Evolutionary conservation across 2,329 filamentous ascomycete species (phyloP).

Genomic region (Sporothrix brunneoviolacea): DNA sequence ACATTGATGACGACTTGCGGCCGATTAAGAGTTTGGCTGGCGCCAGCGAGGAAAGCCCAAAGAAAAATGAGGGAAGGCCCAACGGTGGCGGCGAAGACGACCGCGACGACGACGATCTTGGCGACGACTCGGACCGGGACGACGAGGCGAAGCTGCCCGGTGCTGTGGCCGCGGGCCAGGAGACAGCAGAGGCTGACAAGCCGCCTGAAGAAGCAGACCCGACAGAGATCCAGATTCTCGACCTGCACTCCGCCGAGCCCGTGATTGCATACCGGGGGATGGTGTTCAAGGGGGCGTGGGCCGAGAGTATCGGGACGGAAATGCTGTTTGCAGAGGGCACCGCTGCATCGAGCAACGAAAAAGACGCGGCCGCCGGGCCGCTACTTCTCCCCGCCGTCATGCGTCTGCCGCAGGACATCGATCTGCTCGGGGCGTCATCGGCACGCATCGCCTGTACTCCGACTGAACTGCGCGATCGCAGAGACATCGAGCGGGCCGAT

Average conservation of each 20-base stretch:
- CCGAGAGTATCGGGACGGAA: conserved; percentile 76
- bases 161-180: not conserved
- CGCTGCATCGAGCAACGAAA: not conserved
- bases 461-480: conserved; percentile 14
- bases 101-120: conserved; percentile 12
- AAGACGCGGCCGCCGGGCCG: not conserved
- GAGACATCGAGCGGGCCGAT: not conserved
- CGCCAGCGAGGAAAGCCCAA: no score
- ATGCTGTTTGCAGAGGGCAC: conserved; percentile 57
- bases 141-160: not conserved
- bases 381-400: not conserved
- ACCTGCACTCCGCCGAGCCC: conserved; percentile 68
- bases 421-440: conserved; percentile 25
- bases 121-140: not conserved
- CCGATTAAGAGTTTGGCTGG: conserved; percentile 14
- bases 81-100: conserved; percentile 9
- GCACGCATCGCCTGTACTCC: conserved; percentile 18
- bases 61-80: no score
- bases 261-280: conserved; percentile 73
- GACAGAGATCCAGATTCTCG: conserved; percentile 68
- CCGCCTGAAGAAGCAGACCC: conserved; percentile 7
- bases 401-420: conserved; percentile 16
- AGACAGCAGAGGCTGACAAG: not conserved
- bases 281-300: conserved; percentile 75
- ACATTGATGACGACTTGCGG: conserved; percentile 17